phyloP scores from a whole-genome alignment of 306 rosid species.

The Vicia faba region DNA sequence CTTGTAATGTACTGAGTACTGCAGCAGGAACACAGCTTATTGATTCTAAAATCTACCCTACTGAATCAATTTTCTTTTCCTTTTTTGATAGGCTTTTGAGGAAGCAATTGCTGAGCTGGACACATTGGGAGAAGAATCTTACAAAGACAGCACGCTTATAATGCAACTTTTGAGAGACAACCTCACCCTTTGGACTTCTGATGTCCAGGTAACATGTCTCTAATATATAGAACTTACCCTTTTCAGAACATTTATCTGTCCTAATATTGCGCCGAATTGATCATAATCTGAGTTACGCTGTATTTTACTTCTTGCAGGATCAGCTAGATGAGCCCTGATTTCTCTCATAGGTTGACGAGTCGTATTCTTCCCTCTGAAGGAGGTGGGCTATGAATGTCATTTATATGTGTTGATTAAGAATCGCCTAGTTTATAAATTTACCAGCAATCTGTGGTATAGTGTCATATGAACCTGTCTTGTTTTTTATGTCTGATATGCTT shows the following conservation, averaged over 20 bases:
- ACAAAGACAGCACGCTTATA: slow-evolving; percentile 88
- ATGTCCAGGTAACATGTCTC: slow-evolving; percentile 60
- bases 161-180: slow-evolving; percentile 87
- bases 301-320: slow-evolving; percentile 60
- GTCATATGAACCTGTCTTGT: slow-evolving; percentile 33
- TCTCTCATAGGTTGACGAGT: slow-evolving; percentile 37
- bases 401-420: slow-evolving; percentile 52
- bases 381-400: slow-evolving; percentile 76
- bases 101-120: slow-evolving; percentile 90
- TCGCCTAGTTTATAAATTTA: slow-evolving; percentile 45
- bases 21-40: background rate
- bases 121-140: slow-evolving; percentile 84
- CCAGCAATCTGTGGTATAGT: slow-evolving; percentile 44
- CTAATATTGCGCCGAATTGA: background rate
- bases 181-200: slow-evolving; percentile 88
- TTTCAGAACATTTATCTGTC: slow-evolving; percentile 11
- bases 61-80: slow-evolving; percentile 19
- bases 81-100: slow-evolving; percentile 64
- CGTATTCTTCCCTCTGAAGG: slow-evolving; percentile 54
- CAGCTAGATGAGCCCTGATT: slow-evolving; percentile 84
- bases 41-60: slow-evolving; percentile 37
- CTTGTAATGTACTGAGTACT: slow-evolving; percentile 20
- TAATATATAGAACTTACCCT: background rate
- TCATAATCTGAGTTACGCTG: slow-evolving; percentile 33
- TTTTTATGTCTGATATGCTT: slow-evolving; percentile 40